Evolutionary conservation across 1,284 basidiomycete species (phyloP).

Genomic region (Acaromyces ingoldii): DNA sequence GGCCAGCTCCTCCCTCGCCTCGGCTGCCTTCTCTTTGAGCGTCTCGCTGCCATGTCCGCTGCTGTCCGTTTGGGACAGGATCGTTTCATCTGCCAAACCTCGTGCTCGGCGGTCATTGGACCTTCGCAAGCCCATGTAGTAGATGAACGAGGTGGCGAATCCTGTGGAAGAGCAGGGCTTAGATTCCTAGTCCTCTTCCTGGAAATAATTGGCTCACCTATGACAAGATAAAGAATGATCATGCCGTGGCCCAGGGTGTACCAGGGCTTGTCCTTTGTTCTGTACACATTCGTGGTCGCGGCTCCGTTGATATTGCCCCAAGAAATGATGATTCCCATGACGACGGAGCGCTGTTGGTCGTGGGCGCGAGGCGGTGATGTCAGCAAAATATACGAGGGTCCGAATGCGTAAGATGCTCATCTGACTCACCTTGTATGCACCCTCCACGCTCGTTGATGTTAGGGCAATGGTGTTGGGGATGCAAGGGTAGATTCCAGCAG

Average conservation of each 20-base stretch:
- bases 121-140: conserved; percentile 57
- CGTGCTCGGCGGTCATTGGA: conserved; percentile 64
- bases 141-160: conserved; percentile 57
- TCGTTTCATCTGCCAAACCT: conserved; percentile 66
- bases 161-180: too few relatives aligned
- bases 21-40: too few relatives aligned
- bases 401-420: too few relatives aligned
- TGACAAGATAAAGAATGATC: conserved; percentile 65
- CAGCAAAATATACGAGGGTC: too few relatives aligned
- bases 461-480: conserved; percentile 65
- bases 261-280: conserved; percentile 62
- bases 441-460: conserved; percentile 69
- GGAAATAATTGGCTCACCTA: too few relatives aligned
- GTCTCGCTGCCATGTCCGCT: too few relatives aligned
- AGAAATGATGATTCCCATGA: conserved; percentile 55
- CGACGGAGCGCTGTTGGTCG: conserved; percentile 68
- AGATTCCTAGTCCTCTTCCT: too few relatives aligned
- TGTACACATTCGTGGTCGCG: conserved; percentile 5
- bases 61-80: too few relatives aligned
- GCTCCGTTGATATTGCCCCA: conserved; percentile 49
- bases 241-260: conserved; percentile 66
- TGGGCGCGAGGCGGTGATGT: too few relatives aligned
- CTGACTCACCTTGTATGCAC: conserved; percentile 70
- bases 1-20: too few relatives aligned
- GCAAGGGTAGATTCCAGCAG: conserved; percentile 14